A percentile compares a stretch with the other conserved stretches of the same genome.
Conservation (phyloP, 129 eudicot species). For the Apium graveolens region DNA sequence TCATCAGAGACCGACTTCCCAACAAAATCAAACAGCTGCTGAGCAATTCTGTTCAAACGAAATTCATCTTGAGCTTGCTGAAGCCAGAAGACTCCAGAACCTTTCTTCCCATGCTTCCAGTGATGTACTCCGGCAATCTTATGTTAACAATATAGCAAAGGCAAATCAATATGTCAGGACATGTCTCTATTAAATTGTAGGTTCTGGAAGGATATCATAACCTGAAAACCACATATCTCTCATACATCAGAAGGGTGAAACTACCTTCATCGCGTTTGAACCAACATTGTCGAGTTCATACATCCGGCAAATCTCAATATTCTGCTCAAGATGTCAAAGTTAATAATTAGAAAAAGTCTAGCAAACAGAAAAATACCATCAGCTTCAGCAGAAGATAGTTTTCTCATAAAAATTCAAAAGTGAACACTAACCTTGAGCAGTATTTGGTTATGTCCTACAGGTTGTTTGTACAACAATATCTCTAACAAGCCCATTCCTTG, state of each 20-base stretch:
- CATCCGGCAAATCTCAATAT: slow-evolving; percentile 85
- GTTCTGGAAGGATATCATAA: not conserved
- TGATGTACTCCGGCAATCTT: slow-evolving; percentile 92
- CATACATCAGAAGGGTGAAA: slow-evolving; percentile 7
- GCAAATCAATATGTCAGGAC: not conserved
- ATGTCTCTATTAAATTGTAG: not conserved
- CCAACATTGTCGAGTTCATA: slow-evolving; percentile 75
- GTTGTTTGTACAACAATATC: slow-evolving; percentile 77
- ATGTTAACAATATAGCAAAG: not conserved
- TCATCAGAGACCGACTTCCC: slow-evolving; percentile 90
- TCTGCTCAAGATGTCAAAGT: slow-evolving; percentile 30
- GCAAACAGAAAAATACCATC: not conserved
- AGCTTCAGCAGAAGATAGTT: slow-evolving; percentile 4
- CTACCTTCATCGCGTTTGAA: slow-evolving; percentile 81
- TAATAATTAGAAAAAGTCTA: slow-evolving; percentile 4
- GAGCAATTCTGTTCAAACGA: slow-evolving; percentile 75
- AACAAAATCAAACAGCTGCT: slow-evolving; percentile 83
- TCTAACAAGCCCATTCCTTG: slow-evolving; percentile 93
- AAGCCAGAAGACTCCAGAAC: slow-evolving; percentile 89
- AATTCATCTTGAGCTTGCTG: slow-evolving; percentile 91
- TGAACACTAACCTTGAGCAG: slow-evolving; percentile 45
- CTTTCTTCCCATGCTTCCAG: slow-evolving; percentile 98
- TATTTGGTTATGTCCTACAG: slow-evolving; percentile 66
- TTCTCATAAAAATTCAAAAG: slow-evolving; percentile 1
- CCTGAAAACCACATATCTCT: not conserved